Evolutionary conservation across 169 alveolate species (phyloP).

Genomic region (Hepatocystis sp.): DNA sequence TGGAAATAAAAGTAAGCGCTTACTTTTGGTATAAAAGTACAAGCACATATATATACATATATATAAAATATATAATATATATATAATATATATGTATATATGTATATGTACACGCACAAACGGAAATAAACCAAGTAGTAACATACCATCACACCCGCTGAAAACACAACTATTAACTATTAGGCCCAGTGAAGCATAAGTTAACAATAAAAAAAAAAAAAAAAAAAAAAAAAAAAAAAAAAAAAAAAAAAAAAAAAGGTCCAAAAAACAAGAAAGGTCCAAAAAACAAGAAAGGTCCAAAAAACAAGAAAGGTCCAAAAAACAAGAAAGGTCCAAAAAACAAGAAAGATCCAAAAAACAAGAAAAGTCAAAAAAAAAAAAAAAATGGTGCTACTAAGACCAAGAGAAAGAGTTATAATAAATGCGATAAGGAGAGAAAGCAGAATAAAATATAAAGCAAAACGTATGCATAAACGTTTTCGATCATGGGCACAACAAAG

Average conservation of each 20-base stretch:
- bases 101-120: no score
- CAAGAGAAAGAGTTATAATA: constrained; percentile 85
- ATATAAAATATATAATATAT: no score
- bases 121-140: no score
- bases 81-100: no score
- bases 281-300: not conserved
- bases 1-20: no score
- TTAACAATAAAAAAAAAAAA: not conserved
- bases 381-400: constrained; percentile 83
- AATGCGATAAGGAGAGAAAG: constrained; percentile 86
- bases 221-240: not conserved
- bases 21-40: no score
- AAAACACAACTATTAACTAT: not conserved
- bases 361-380: not conserved
- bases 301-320: not conserved
- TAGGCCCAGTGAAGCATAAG: not conserved
- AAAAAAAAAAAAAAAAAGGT: not conserved
- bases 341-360: constrained; percentile 1
- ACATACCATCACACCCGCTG: no score
- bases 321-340: not conserved
- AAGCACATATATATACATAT: no score
- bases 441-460: constrained; percentile 81
- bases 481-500: constrained; percentile 92
- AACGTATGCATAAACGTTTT: constrained; percentile 88
- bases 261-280: not conserved